Evolutionary conservation across 345 rosid species (phyloP).

Genomic region (Physaria fendleri): DNA sequence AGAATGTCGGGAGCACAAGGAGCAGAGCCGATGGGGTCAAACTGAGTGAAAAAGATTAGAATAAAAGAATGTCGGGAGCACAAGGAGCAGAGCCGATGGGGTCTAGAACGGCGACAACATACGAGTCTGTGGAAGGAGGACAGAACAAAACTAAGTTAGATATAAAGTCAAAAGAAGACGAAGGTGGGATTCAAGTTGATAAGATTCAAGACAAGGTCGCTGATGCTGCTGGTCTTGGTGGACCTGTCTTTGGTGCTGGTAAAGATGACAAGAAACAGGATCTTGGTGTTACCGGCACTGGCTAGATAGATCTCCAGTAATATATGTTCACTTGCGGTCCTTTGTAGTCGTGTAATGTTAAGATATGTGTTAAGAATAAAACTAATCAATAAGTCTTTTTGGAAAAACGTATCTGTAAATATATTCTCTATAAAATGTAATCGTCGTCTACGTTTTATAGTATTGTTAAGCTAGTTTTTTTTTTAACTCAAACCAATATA

Average conservation of each 20-base stretch:
- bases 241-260: conserved; percentile 53
- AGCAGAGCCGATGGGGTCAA: conserved; percentile 41
- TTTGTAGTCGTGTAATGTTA: neutral
- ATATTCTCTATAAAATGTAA: no score
- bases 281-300: conserved; percentile 54
- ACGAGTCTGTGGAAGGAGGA: conserved; percentile 45
- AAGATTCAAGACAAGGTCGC: conserved; percentile 40
- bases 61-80: conserved; percentile 44
- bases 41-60: neutral
- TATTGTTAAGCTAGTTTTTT: no score
- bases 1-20: conserved; percentile 62
- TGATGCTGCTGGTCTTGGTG: conserved; percentile 51
- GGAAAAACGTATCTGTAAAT: no score
- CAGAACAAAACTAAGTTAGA: conserved; percentile 43
- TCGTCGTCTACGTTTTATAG: no score
- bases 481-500: no score
- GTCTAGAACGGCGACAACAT: conserved; percentile 43
- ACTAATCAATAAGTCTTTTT: neutral
- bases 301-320: conserved; percentile 23
- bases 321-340: neutral
- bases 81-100: conserved; percentile 64
- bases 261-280: conserved; percentile 39
- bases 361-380: neutral
- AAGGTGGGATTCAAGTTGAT: conserved; percentile 49
- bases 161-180: conserved; percentile 38